phyloP scores from a whole-genome alignment of 2,329 filamentous ascomycete species.

The Fusarium sp. region DNA sequence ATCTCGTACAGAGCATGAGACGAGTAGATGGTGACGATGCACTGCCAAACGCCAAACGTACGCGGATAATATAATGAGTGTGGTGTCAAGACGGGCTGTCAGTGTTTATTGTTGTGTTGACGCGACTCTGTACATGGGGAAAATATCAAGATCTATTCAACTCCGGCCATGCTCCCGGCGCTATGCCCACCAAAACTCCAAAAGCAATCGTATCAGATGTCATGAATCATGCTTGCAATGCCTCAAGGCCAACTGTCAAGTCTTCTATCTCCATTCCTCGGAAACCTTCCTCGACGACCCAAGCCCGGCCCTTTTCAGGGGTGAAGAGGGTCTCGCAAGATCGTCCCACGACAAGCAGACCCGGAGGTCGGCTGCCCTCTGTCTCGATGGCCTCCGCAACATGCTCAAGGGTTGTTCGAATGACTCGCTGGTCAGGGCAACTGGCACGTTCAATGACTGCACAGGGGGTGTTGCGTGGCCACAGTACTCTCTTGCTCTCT shows the following conservation, averaged over 20 bases:
- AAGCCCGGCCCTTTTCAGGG: constrained; percentile 69
- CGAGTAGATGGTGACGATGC: neutral
- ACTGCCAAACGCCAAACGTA: neutral
- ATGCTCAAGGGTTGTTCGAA: constrained; percentile 83
- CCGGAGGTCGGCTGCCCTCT: constrained; percentile 89
- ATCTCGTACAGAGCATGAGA: neutral
- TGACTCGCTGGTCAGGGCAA: constrained; percentile 93
- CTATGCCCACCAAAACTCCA: constrained; percentile 32
- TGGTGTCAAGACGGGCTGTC: neutral
- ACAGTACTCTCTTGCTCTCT: constrained; percentile 57
- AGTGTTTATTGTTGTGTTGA: neutral
- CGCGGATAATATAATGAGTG: neutral
- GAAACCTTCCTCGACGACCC: constrained; percentile 91
- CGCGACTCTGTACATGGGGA: neutral
- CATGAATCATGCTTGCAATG: constrained; percentile 30
- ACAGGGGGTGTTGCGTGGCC: constrained; percentile 84
- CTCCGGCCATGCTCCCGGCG: constrained; percentile 29
- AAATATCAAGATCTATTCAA: constrained; percentile 19
- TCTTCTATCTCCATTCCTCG: constrained; percentile 70
- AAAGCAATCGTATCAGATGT: neutral
- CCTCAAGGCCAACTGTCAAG: constrained; percentile 39
- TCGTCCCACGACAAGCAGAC: constrained; percentile 84
- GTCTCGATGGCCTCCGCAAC: constrained; percentile 87
- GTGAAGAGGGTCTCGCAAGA: constrained; percentile 83
- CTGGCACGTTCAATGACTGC: constrained; percentile 94